Base-by-base conservation (phyloP, 2,329 filamentous ascomycete species). In the Aspergillus sp. region DNA sequence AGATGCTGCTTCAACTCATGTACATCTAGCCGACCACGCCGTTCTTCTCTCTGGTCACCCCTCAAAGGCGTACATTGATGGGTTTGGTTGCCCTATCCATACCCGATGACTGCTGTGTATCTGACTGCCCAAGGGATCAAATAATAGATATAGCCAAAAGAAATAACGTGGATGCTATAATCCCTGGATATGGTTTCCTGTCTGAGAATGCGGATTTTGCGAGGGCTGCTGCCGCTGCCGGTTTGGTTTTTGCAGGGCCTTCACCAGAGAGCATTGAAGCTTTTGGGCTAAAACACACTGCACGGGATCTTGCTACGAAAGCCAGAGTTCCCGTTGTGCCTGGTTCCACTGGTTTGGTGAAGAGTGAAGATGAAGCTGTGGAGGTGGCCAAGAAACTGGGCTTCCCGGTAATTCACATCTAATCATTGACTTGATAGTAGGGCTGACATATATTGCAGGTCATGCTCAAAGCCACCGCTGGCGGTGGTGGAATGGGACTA, bases 401-500 rank as follows among this genome's bases (percentile, higher is more conserved):
- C 0, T 79, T 69, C 49, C 76, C 76, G 1, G 71, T 77, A 53
- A 26, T 29, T 33, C 2, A 31, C 27, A 5, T 12, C 13, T n/a
- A 43, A 11, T 11, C 12, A 37, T n/a, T 6, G 26, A 13, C 35
- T 32, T n/a, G 5, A 28, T 3, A 13, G 33, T 12, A 26, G 12
- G 26, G 33, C 40, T 46, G 38, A 49, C 32, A 33, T 37, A 31
- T n/a, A 19, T n/a, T 12, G 8, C 33, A 56, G 9, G 84, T 90
- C 6, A 76, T 90, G 58, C 73, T 89, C 40, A 95, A 95, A 73
- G 88, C 86, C 50, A 86, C 88, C 9, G 81, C 81, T 47, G 86
- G 86, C 6, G 88, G 89, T 29, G 89, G 88, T 37, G 88, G 89
- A 27, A 94, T 93, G 75, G 89, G 89, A 2, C 82, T 95, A 75